phyloP scores from a whole-genome alignment of 208 protist species.

The Eutreptiella sp. region DNA sequence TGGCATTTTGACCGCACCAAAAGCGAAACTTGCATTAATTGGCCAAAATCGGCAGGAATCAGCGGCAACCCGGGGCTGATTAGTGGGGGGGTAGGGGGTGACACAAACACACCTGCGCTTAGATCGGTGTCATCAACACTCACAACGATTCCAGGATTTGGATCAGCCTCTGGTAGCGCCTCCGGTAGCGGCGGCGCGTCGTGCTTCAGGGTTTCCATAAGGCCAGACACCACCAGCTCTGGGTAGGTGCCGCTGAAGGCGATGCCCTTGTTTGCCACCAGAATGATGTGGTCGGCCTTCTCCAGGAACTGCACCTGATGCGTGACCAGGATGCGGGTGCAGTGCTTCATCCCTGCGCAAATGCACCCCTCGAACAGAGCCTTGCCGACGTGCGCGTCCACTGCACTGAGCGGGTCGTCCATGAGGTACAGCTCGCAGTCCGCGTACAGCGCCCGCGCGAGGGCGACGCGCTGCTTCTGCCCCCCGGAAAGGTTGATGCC shows the following conservation, averaged over 20 bases:
- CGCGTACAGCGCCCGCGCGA: constrained; percentile 40
- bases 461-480: constrained; percentile 49
- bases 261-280: constrained; percentile 60
- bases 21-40: too few relatives aligned
- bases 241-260: constrained; percentile 44
- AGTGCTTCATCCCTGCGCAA: constrained; percentile 43
- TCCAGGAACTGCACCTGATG: constrained; percentile 82
- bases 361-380: constrained; percentile 18
- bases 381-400: constrained; percentile 51
- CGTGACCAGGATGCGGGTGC: constrained; percentile 83
- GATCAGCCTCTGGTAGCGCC: too few relatives aligned
- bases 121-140: too few relatives aligned
- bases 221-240: too few relatives aligned
- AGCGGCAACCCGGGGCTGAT: too few relatives aligned
- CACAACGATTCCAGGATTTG: too few relatives aligned
- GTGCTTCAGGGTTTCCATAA: too few relatives aligned
- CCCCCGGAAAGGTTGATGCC: constrained; percentile 62
- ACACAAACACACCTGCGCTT: too few relatives aligned
- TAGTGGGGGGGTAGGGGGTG: too few relatives aligned
- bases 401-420: constrained; percentile 59
- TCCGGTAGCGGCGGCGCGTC: too few relatives aligned
- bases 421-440: constrained; percentile 38
- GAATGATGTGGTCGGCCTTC: constrained; percentile 66
- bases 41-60: too few relatives aligned
- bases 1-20: too few relatives aligned